These are phyloP conservation scores for Thraustochytrium sp. DNA, from an alignment of 352 stramenopile genomes.

Conservation along the genomic window DNA sequence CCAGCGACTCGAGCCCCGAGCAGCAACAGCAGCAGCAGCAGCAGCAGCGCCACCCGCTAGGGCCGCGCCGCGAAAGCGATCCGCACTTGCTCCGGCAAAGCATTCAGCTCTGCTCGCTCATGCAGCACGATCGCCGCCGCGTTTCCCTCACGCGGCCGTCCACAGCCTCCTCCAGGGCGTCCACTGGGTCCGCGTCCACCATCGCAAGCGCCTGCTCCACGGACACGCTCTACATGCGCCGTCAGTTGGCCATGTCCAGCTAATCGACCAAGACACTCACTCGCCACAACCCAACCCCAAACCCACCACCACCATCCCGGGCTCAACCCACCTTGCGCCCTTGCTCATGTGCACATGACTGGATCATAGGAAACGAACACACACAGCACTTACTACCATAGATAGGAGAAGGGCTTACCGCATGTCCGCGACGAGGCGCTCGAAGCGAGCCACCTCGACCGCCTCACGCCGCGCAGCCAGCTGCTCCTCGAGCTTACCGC, in stretches of 20 bases:
- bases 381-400: too few relatives aligned
- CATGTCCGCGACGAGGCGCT: constrained; percentile 15
- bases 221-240: too few relatives aligned
- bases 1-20: background rate
- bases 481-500: background rate
- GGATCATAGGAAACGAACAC: too few relatives aligned
- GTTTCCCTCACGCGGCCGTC: background rate
- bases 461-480: too few relatives aligned
- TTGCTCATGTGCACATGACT: too few relatives aligned
- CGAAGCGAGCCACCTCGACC: background rate
- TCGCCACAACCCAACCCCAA: too few relatives aligned
- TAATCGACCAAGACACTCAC: too few relatives aligned
- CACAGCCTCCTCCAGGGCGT: background rate
- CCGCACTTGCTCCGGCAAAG: background rate
- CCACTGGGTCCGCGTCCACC: background rate
- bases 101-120: background rate
- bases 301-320: too few relatives aligned
- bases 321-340: too few relatives aligned
- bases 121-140: background rate
- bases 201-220: too few relatives aligned
- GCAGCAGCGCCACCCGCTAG: background rate
- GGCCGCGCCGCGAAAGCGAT: background rate
- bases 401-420: too few relatives aligned
- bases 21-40: background rate
- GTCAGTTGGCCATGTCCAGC: too few relatives aligned